Percentiles rank a stretch among this genome's conserved stretches.
phyloP scores from a whole-genome alignment of 306 rosid species.

The Dalbergia cochinchinensis region DNA sequence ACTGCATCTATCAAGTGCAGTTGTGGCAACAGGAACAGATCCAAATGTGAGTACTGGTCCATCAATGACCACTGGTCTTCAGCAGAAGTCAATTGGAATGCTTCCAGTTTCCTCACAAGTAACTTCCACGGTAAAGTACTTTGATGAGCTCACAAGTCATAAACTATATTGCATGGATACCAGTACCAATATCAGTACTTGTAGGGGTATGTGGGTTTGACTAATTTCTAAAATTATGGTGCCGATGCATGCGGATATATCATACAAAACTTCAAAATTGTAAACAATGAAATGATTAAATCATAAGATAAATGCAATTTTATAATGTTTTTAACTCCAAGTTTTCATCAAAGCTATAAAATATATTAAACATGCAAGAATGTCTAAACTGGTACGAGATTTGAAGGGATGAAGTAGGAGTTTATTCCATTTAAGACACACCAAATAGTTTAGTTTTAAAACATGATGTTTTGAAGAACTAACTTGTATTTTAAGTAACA shows the following conservation, averaged over 20 bases:
- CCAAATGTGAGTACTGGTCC: conserved; percentile 59
- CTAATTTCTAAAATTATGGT: not conserved
- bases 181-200: not conserved
- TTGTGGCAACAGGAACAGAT: conserved; percentile 56
- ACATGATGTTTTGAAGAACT: no score
- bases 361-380: not conserved
- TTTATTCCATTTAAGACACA: not conserved
- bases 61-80: conserved; percentile 53
- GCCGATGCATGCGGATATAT: not conserved
- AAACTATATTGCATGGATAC: not conserved
- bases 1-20: conserved; percentile 40
- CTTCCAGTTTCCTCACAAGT: conserved; percentile 56
- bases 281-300: not conserved
- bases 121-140: conserved; percentile 66
- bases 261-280: not conserved
- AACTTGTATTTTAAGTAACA: not conserved
- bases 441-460: no score
- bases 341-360: not conserved
- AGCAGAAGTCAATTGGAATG: conserved; percentile 66
- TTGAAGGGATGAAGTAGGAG: not conserved
- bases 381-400: not conserved
- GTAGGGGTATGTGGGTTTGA: not conserved
- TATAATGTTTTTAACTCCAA: not conserved
- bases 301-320: not conserved
- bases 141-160: conserved; percentile 13